A percentile compares a stretch with the other conserved stretches of the same genome.
Conservation (phyloP, 768 basidiomycete species). For the Gymnopilus junonius region DNA sequence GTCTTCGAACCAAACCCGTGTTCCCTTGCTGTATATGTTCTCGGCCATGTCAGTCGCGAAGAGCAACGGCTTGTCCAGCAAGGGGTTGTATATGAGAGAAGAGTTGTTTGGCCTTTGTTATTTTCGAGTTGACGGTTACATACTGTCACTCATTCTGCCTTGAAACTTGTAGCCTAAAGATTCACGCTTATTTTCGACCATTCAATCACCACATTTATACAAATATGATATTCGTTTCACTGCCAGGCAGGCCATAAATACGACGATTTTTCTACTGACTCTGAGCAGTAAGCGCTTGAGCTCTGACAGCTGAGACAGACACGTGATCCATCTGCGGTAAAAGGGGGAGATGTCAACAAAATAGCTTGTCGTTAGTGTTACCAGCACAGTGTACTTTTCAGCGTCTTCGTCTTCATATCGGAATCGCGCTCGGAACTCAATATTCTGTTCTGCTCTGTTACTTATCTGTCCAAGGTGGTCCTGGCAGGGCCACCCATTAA, state of each 20-base stretch:
- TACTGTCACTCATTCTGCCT: not conserved
- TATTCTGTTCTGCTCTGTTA: not conserved
- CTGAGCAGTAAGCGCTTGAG: not conserved
- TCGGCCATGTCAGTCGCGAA: constrained; percentile 67
- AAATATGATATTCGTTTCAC: not conserved
- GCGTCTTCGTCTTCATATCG: not conserved
- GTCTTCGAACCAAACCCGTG: constrained; percentile 92
- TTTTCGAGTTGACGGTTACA: constrained; percentile 10
- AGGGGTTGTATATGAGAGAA: constrained; percentile 25
- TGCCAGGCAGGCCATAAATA: not conserved
- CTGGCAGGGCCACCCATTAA: not conserved
- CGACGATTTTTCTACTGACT: not conserved
- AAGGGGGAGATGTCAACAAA: not conserved
- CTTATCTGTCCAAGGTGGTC: not conserved
- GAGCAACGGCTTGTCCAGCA: constrained; percentile 35
- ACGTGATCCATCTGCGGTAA: not conserved
- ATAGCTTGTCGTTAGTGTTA: not conserved
- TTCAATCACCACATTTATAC: not conserved
- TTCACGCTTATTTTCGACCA: not conserved
- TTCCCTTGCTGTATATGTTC: constrained; percentile 91
- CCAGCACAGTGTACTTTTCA: too few species aligned
- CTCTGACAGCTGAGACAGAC: not conserved
- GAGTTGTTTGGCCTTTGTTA: constrained; percentile 29
- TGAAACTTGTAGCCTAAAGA: not conserved
- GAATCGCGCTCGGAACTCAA: not conserved